Percentiles rank a stretch among this genome's conserved stretches.
Conservation (phyloP, 306 rosid genomes). For the Vigna trinervia region DNA sequence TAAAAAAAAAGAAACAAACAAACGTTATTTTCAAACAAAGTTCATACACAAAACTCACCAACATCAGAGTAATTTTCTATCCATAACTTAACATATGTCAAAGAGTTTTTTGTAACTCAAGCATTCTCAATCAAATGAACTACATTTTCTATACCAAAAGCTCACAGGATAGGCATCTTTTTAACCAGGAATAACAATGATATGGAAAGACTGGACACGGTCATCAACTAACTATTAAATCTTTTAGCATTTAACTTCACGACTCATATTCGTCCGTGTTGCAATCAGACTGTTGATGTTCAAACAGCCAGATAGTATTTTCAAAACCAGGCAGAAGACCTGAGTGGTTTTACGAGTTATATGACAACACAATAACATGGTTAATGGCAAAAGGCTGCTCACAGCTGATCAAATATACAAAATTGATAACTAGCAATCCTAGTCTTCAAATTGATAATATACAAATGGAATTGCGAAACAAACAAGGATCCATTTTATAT, state of each 20-base stretch:
- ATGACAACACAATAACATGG: conserved; percentile 17
- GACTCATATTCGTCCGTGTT: background rate
- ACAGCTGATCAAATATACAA: conserved; percentile 3
- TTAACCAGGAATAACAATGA: too few relatives aligned
- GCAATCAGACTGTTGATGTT: background rate
- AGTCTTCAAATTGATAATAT: conserved; percentile 37
- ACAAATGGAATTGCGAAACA: conserved; percentile 36
- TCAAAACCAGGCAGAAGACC: conserved; percentile 6
- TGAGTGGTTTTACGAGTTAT: background rate
- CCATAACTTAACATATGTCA: too few relatives aligned
- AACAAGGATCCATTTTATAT: conserved; percentile 42
- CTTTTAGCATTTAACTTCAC: too few relatives aligned
- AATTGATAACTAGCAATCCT: conserved; percentile 5
- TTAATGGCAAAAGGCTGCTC: conserved; percentile 7
- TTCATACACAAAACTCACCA: too few relatives aligned
- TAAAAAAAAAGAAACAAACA: too few relatives aligned
- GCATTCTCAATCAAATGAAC: too few relatives aligned
- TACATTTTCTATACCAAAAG: too few relatives aligned
- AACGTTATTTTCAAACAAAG: too few relatives aligned
- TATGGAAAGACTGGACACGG: background rate
- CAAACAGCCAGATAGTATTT: conserved; percentile 16
- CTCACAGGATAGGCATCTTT: too few relatives aligned
- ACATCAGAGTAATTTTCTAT: too few relatives aligned
- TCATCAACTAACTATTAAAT: too few relatives aligned
- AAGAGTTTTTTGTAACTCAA: too few relatives aligned